These are phyloP conservation scores for Podospora pseudocomata DNA, from an alignment of 495 filamentous ascomycete species.

Conservation along the genomic window DNA sequence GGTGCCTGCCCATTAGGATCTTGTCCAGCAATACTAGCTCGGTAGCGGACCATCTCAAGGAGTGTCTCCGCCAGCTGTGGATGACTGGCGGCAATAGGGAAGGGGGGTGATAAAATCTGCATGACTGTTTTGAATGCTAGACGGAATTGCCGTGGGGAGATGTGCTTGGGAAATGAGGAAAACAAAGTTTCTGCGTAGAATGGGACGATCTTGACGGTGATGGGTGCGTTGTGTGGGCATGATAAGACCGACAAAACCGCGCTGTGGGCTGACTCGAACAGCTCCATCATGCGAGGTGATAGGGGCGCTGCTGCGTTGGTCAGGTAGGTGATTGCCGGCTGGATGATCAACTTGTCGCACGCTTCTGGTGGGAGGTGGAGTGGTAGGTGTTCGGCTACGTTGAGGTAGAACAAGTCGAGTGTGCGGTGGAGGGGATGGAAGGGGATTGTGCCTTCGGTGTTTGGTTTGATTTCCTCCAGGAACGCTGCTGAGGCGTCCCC, in stretches of 20 bases:
- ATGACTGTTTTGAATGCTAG: slow-evolving; percentile 89
- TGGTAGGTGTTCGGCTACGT: slow-evolving; percentile 82
- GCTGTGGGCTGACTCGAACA: slow-evolving; percentile 91
- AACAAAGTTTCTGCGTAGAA: slow-evolving; percentile 86
- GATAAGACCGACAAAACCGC: slow-evolving; percentile 79
- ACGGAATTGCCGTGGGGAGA: slow-evolving; percentile 87
- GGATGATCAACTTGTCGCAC: slow-evolving; percentile 70
- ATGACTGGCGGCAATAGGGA: slow-evolving; percentile 62
- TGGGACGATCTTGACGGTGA: slow-evolving; percentile 71
- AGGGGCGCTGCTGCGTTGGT: slow-evolving; percentile 44
- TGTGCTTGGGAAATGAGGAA: slow-evolving; percentile 73
- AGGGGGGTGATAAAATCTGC: slow-evolving; percentile 80
- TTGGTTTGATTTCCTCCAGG: slow-evolving; percentile 59
- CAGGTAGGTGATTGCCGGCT: slow-evolving; percentile 74
- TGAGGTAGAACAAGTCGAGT: slow-evolving; percentile 88
- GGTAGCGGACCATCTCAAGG: slow-evolving; percentile 74
- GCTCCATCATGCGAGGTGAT: slow-evolving; percentile 52
- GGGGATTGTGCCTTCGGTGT: slow-evolving; percentile 59
- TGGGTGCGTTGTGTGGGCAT: slow-evolving; percentile 66
- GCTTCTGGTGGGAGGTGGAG: slow-evolving; percentile 59
- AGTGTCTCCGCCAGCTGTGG: slow-evolving; percentile 74
- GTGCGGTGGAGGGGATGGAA: slow-evolving; percentile 71
- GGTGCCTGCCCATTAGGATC: slow-evolving; percentile 46
- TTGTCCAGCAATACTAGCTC: slow-evolving; percentile 39
- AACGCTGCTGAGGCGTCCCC: slow-evolving; percentile 67